Conservation (phyloP, 495 filamentous ascomycete genomes). For the Arthonia radiata region DNA sequence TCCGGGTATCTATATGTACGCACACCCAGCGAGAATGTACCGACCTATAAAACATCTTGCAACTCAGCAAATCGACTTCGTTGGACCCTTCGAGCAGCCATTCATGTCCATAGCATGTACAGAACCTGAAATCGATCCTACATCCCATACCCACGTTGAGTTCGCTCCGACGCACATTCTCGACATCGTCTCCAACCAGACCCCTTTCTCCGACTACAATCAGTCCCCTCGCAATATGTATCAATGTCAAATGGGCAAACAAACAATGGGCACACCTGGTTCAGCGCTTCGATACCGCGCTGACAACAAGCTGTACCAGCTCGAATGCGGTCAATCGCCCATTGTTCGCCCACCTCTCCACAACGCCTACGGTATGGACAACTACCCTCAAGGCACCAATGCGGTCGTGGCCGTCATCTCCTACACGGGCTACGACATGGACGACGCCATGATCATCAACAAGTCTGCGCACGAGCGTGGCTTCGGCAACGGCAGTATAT, state of each 20-base stretch:
- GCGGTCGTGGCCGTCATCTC: conserved; percentile 93
- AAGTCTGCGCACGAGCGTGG: conserved; percentile 93
- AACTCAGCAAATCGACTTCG: conserved; percentile 56
- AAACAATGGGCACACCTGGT: conserved; percentile 93
- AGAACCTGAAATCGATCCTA: conserved; percentile 57
- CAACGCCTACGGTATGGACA: conserved; percentile 90
- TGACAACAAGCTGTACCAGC: conserved; percentile 87
- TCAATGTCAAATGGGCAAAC: conserved; percentile 98
- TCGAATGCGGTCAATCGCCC: conserved; percentile 91
- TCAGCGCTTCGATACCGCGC: conserved; percentile 67
- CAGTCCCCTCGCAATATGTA: conserved; percentile 99
- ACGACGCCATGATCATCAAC: conserved; percentile 98
- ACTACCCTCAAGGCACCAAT: conserved; percentile 96
- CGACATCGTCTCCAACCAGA: conserved; percentile 95
- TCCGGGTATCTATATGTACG: conserved; percentile 85
- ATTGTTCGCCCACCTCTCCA: conserved; percentile 78
- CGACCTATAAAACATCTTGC: conserved; percentile 81
- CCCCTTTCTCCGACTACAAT: conserved; percentile 96
- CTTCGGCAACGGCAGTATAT: conserved; percentile 90
- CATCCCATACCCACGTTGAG: conserved; percentile 80
- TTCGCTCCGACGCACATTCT: conserved; percentile 90
- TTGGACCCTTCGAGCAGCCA: conserved; percentile 87
- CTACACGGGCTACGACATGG: conserved; percentile 98
- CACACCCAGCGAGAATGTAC: conserved; percentile 61
- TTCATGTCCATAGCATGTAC: conserved; percentile 94